phyloP scores from a whole-genome alignment of 2,329 filamentous ascomycete genomes.

The Calcarisporium arbuscula region DNA sequence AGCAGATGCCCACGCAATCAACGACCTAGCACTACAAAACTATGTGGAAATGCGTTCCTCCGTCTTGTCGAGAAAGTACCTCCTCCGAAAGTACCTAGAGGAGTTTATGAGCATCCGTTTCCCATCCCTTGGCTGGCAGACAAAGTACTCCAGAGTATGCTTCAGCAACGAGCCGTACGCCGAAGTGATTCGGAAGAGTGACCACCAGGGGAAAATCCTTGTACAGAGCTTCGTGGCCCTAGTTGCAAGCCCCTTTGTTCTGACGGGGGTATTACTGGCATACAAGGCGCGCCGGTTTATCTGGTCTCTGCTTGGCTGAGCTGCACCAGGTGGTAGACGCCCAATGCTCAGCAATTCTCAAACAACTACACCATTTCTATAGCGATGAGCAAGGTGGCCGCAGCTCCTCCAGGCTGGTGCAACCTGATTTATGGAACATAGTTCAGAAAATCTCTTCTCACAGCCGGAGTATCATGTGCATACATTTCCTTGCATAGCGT shows the following conservation, averaged over 20 bases:
- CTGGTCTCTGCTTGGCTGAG: too few species aligned
- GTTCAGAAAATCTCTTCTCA: too few species aligned
- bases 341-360: constrained; percentile 4
- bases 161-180: constrained; percentile 92
- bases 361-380: constrained; percentile 2
- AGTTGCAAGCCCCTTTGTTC: constrained; percentile 23
- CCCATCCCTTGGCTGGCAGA: constrained; percentile 78
- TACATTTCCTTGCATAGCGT: too few species aligned
- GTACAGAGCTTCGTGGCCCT: constrained; percentile 36
- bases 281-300: constrained; percentile 21
- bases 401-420: too few species aligned
- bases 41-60: constrained; percentile 90
- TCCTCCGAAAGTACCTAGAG: constrained; percentile 77
- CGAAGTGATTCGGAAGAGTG: constrained; percentile 65
- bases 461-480: too few species aligned
- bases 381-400: too few species aligned
- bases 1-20: constrained; percentile 81
- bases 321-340: background rate
- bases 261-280: constrained; percentile 16
- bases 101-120: constrained; percentile 73
- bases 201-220: constrained; percentile 60
- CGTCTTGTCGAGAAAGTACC: constrained; percentile 71
- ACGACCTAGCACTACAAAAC: constrained; percentile 83
- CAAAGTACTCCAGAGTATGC: constrained; percentile 86
- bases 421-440: too few species aligned